A percentile compares a stretch with the other conserved stretches of the same genome.
Conservation (phyloP, 805 yeast species). For the Barnettozyma vustinii region DNA sequence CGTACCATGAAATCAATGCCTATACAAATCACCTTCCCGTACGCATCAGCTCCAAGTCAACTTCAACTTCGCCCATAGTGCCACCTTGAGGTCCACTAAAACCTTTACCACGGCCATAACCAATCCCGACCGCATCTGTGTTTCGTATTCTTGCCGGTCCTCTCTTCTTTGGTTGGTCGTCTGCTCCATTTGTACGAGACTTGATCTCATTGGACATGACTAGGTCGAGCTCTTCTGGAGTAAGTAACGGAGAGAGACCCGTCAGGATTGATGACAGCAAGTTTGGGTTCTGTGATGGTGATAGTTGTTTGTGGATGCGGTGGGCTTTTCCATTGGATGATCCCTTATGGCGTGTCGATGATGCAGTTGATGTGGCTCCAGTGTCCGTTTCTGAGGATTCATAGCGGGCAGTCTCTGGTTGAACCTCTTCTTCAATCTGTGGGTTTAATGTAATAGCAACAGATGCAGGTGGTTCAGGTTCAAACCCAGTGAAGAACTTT, state of each 20-base stretch:
- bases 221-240: constrained; percentile 28
- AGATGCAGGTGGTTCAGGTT: neutral
- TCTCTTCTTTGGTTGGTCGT: constrained; percentile 2
- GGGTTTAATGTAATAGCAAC: neutral
- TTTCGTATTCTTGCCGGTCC: constrained; percentile 6
- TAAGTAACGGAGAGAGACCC: constrained; percentile 28
- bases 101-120: constrained; percentile 12
- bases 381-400: constrained; percentile 20
- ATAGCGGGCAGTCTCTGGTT: neutral
- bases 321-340: neutral
- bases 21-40: neutral
- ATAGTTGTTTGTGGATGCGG: constrained; percentile 1
- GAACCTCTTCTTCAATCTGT: neutral
- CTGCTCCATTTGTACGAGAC: constrained; percentile 3
- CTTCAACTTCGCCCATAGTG: constrained; percentile 24
- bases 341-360: neutral
- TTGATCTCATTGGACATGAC: constrained; percentile 24
- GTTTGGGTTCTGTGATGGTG: constrained; percentile 4
- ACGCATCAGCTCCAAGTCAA: constrained; percentile 19
- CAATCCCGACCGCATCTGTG: constrained; percentile 11
- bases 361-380: constrained; percentile 8
- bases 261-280: constrained; percentile 20
- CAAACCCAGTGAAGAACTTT: constrained; percentile 27
- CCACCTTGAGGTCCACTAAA: constrained; percentile 27
- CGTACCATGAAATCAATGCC: neutral